Evolutionary conservation across 352 stramenopile species (phyloP), one percentile per base, ranked within the genome.

Genomic region (Pythium sukuiense): DNA sequence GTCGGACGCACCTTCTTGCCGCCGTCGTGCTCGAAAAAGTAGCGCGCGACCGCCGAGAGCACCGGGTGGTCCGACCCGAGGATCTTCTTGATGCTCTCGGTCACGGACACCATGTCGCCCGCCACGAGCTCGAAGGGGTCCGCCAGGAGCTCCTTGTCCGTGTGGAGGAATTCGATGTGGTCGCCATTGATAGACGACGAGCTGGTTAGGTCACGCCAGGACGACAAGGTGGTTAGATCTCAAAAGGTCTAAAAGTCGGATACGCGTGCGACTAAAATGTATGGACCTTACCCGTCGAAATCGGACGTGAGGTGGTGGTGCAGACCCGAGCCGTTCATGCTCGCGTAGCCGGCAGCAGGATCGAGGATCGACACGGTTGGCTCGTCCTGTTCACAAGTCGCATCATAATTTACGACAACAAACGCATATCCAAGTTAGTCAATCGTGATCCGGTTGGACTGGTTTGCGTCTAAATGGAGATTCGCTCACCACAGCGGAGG

Each of bases 1-100:
- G 98, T 97, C 9, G 97, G 97, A 0, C 97, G 90, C 57, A 99
- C 91, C 74, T 99, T 99, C 74, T 99, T 99, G 69, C 98, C 98
- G 59, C 92, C 96, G 62, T 97, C 92, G 64, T 92, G 79, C 65
- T 95, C 85, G 59, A 98, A 97, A 74, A 99, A 99, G 74, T 96
- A 95, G 73, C 96, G 92, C 14, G 98, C 97, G 48, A 98, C 98
- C 55, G 97, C 97, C 33, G 89, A 92, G 27, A 99, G 85, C 26
- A 99, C 97, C 14, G 97, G 97, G 74, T 99, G 96, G 65, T 99
- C 96, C 30, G 93, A 98, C 13, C 95, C 96, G 26, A 99, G 72
- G 55, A 99, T 90, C 65, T 91, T 88, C 71, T 98, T 97, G 76
- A 99, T 99, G 67, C 90, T 98, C 55, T 90, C 77, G 39, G 87